Evolutionary conservation across 2,329 filamentous ascomycete species (phyloP).

Genomic region (Trichocomaceae sp.): DNA sequence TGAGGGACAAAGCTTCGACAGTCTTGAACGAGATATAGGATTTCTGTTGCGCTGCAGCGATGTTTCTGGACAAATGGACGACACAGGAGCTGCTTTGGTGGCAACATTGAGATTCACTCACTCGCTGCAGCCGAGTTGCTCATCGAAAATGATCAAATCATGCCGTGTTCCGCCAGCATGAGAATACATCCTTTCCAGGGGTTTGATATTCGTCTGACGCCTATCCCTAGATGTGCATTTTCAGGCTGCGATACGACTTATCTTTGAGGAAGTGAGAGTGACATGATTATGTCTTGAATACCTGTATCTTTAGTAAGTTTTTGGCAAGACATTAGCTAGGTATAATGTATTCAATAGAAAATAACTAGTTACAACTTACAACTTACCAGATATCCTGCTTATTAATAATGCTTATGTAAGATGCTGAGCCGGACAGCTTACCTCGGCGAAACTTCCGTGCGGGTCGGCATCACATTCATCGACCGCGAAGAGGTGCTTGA

Average conservation of each 20-base stretch:
- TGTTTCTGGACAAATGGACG: not conserved
- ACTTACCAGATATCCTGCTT: not conserved
- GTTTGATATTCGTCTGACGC: not conserved
- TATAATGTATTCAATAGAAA: too few species aligned
- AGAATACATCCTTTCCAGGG: not conserved
- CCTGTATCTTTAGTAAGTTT: too few species aligned
- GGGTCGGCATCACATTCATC: conserved; percentile 12
- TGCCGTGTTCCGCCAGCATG: not conserved
- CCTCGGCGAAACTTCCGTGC: conserved; percentile 5
- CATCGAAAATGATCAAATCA: not conserved
- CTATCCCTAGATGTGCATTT: not conserved
- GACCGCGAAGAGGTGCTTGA: not conserved
- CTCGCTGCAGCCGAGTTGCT: conserved; percentile 6
- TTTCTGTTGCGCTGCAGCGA: conserved; percentile 1
- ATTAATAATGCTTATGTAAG: conserved; percentile 7
- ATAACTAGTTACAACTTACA: too few species aligned
- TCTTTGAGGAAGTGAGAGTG: not conserved
- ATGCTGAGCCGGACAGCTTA: not conserved
- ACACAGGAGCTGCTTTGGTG: not conserved
- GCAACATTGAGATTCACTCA: conserved; percentile 7
- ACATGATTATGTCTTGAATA: not conserved
- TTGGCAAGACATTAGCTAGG: too few species aligned
- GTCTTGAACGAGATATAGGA: conserved; percentile 5
- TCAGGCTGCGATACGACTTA: not conserved
- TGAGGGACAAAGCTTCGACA: not conserved